phyloP scores from a whole-genome alignment of 768 basidiomycete genomes.

The Pleurotus citrinopileatus region DNA sequence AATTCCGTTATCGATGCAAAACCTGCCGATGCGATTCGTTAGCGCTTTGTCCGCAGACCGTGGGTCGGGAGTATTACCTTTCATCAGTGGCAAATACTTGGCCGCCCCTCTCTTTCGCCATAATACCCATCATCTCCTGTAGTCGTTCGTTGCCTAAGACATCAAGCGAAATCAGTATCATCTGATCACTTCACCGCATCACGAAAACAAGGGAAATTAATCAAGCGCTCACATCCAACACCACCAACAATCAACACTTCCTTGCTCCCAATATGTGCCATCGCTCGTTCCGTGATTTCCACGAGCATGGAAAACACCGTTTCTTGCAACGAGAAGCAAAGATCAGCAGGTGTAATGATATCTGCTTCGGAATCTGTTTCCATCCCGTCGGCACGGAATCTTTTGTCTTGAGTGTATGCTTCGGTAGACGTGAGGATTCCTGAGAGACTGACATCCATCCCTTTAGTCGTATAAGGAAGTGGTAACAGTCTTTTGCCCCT shows the following conservation, averaged over 20 bases:
- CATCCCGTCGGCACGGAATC: conserved; percentile 53
- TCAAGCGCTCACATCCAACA: conserved; percentile 83
- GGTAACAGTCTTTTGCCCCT: conserved; percentile 83
- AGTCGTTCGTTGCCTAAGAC: conserved; percentile 80
- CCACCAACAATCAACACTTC: conserved; percentile 98
- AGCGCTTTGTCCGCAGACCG: too few species aligned
- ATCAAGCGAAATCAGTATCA: not conserved
- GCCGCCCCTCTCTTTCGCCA: conserved; percentile 89
- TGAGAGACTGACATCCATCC: conserved; percentile 97
- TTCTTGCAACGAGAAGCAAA: conserved; percentile 97
- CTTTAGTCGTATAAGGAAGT: conserved; percentile 94
- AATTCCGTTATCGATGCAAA: conserved; percentile 99
- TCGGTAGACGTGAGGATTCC: conserved; percentile 89
- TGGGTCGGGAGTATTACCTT: conserved; percentile 46
- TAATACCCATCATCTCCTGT: conserved; percentile 98
- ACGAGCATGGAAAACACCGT: conserved; percentile 98
- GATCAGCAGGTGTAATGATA: conserved; percentile 89
- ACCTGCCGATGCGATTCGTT: conserved; percentile 52
- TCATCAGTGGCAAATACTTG: conserved; percentile 95
- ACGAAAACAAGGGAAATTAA: not conserved
- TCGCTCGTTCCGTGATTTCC: conserved; percentile 97
- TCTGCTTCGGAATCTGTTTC: conserved; percentile 47
- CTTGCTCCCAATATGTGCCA: conserved; percentile 97
- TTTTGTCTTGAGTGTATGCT: conserved; percentile 82
- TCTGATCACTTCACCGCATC: not conserved